Conservation (phyloP, 2,329 filamentous ascomycete genomes). For the Xylariaceae sp. region DNA sequence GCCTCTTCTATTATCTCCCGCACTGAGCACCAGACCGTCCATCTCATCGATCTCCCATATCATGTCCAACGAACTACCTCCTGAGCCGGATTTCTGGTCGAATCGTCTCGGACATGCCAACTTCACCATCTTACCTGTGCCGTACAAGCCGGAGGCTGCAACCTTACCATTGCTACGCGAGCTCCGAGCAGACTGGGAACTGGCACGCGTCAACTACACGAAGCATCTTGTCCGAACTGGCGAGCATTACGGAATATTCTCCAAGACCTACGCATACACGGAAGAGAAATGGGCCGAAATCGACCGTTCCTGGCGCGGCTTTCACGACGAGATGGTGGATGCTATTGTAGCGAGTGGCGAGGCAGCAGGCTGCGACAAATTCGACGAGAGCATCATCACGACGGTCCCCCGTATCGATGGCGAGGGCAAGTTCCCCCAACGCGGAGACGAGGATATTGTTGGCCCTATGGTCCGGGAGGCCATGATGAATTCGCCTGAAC, state of each 20-base stretch:
- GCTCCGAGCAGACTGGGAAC: constrained; percentile 74
- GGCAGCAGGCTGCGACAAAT: constrained; percentile 38
- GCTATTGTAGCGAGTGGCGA: constrained; percentile 41
- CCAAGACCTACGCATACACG: constrained; percentile 79
- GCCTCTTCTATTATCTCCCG: constrained; percentile 54
- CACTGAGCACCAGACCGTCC: constrained; percentile 72
- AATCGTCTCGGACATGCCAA: constrained; percentile 85
- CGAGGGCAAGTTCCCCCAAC: constrained; percentile 78
- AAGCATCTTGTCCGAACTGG: constrained; percentile 83
- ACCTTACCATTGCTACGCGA: constrained; percentile 54
- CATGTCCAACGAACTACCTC: constrained; percentile 39
- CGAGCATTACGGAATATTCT: constrained; percentile 86
- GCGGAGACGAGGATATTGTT: constrained; percentile 88
- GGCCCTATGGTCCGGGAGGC: constrained; percentile 74
- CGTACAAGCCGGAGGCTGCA: constrained; percentile 63
- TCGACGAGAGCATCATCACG: constrained; percentile 54
- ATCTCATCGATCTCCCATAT: constrained; percentile 64
- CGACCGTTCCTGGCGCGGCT: constrained; percentile 66
- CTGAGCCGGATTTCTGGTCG: constrained; percentile 72
- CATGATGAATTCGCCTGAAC: constrained; percentile 40
- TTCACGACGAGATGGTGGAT: constrained; percentile 60
- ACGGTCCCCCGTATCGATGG: constrained; percentile 66
- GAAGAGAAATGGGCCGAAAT: constrained; percentile 84
- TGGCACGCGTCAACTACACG: constrained; percentile 78
- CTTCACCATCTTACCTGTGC: constrained; percentile 79